Conservation (phyloP, 306 rosid genomes). For the Fragaria vesca region DNA sequence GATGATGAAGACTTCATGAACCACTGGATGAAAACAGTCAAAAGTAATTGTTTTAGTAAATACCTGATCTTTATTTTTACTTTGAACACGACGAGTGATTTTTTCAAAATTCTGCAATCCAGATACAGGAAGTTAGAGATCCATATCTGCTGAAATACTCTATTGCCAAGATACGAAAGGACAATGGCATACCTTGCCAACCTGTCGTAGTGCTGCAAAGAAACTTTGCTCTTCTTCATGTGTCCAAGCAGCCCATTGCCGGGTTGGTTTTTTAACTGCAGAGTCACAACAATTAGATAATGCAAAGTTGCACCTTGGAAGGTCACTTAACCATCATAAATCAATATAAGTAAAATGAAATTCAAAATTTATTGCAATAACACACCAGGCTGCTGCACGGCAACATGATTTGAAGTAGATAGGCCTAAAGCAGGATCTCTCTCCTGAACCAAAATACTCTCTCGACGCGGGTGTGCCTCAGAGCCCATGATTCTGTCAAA, state of each 20-base stretch:
- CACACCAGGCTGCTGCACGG: constrained; percentile 62
- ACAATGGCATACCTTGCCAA: constrained; percentile 67
- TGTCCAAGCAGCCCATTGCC: constrained; percentile 99
- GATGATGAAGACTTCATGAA: constrained; percentile 1
- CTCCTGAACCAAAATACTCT: constrained; percentile 43
- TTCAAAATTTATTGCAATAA: not conserved
- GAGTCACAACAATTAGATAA: constrained; percentile 22
- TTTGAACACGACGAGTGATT: constrained; percentile 90
- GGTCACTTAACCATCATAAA: constrained; percentile 12
- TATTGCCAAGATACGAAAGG: constrained; percentile 3
- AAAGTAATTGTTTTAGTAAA: not conserved
- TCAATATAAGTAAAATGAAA: not conserved
- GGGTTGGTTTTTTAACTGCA: constrained; percentile 77
- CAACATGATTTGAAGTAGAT: constrained; percentile 35
- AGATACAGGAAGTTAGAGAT: constrained; percentile 28
- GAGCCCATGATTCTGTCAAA: constrained; percentile 36
- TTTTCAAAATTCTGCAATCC: constrained; percentile 91
- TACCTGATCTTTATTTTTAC: constrained; percentile 97
- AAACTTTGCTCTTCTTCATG: constrained; percentile 98
- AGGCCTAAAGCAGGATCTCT: constrained; percentile 52
- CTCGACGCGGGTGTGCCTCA: constrained; percentile 42
- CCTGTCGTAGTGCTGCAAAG: constrained; percentile 92
- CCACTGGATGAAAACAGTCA: not conserved
- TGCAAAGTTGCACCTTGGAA: constrained; percentile 5
- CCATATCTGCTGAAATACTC: constrained; percentile 14